Evolutionary conservation across 1,284 basidiomycete genomes (phyloP).

Genomic region (Prillingera fragicola): DNA sequence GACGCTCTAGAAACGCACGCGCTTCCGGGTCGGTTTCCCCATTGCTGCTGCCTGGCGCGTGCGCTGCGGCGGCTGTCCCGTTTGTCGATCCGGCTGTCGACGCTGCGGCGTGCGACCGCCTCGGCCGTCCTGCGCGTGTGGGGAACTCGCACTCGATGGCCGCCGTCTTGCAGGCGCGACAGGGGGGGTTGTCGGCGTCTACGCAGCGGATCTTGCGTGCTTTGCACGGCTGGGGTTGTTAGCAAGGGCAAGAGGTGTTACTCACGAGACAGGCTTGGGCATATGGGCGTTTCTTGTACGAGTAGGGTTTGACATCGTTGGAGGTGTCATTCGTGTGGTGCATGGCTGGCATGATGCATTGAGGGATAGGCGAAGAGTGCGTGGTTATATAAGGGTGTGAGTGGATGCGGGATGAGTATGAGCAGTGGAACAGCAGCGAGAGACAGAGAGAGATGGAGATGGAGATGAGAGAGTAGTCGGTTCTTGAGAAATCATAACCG

Average conservation of each 20-base stretch:
- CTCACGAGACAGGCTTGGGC: conserved; percentile 21
- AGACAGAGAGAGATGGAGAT: too few species aligned
- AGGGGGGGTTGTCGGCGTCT: conserved; percentile 19
- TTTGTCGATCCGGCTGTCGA: neutral
- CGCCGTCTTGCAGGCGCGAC: conserved; percentile 19
- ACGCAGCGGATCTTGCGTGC: conserved; percentile 24
- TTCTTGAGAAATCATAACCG: too few species aligned
- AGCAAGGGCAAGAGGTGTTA: neutral
- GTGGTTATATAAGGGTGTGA: too few species aligned
- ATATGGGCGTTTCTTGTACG: conserved; percentile 22
- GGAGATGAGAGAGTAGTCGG: too few species aligned
- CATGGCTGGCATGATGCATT: too few species aligned
- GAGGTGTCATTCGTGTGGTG: too few species aligned
- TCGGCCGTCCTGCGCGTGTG: neutral
- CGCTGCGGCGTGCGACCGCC: neutral
- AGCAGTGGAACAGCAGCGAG: too few species aligned
- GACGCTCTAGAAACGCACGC: conserved; percentile 17
- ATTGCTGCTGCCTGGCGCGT: neutral
- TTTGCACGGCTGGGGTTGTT: conserved; percentile 17
- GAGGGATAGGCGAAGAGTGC: too few species aligned
- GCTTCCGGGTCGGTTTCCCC: neutral
- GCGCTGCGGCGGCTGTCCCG: too few species aligned
- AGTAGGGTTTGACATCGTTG: too few species aligned
- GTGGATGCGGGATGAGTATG: too few species aligned
- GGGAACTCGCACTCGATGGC: conserved; percentile 21